Evolutionary conservation across 1,284 basidiomycete genomes (phyloP).

Genomic region (Tilletia setariae): DNA sequence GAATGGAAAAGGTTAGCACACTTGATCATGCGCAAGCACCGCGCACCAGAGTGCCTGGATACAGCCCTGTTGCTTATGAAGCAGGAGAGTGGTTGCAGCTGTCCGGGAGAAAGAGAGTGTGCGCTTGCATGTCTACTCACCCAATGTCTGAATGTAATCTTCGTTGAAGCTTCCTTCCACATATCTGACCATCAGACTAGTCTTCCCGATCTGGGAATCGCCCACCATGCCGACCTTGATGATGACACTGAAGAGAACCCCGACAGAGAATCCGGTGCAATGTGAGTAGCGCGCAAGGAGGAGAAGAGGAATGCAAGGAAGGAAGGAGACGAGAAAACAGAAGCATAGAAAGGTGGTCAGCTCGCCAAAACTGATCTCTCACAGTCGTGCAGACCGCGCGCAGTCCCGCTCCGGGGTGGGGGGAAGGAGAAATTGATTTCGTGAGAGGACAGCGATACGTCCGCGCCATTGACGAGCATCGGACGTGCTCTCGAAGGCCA

Average conservation of each 20-base stretch:
- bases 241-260: constrained; percentile 63
- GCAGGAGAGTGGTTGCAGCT: too few species aligned
- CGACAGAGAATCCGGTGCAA: neutral
- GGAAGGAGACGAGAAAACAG: neutral
- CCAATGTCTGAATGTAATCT: constrained; percentile 96
- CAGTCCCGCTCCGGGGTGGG: too few species aligned
- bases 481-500: too few species aligned
- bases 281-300: neutral
- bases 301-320: neutral
- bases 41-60: neutral
- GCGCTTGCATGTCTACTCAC: constrained; percentile 20
- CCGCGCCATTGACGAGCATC: too few species aligned
- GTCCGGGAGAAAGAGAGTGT: neutral
- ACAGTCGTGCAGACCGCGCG: too few species aligned
- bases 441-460: too few species aligned
- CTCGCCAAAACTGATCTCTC: too few species aligned
- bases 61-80: neutral
- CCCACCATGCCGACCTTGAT: constrained; percentile 99
- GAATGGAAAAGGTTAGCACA: neutral
- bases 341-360: neutral
- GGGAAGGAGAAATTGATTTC: too few species aligned
- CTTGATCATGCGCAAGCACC: neutral
- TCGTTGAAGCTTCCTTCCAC: constrained; percentile 61
- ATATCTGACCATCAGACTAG: constrained; percentile 88
- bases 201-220: constrained; percentile 97